Conservation (phyloP, 345 rosid species). For the Brassica nigra region DNA sequence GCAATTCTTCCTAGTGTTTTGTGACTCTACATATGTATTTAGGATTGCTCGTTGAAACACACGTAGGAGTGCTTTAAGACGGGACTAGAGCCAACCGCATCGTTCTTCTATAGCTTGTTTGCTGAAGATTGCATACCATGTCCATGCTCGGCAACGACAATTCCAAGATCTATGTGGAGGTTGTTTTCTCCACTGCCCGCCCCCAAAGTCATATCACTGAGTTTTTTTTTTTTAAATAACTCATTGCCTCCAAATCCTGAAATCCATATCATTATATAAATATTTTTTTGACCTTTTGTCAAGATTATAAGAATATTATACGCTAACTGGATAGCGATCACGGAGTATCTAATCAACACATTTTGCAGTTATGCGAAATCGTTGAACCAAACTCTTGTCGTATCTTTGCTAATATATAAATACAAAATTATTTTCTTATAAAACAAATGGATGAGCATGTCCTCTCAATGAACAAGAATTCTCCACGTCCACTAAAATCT, state of each 20-base stretch:
- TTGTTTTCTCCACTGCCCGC: neutral
- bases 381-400: slow-evolving; percentile 36
- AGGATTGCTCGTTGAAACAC: neutral
- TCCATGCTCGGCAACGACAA: neutral
- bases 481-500: slow-evolving; percentile 47
- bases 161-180: neutral
- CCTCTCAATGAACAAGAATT: slow-evolving; percentile 20
- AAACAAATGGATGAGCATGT: slow-evolving; percentile 19
- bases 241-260: neutral
- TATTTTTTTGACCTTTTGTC: neutral
- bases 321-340: slow-evolving; percentile 5
- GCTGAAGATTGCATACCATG: neutral
- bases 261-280: neutral
- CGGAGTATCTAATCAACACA: slow-evolving; percentile 6
- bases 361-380: slow-evolving; percentile 15
- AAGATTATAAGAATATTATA: neutral
- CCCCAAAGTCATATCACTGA: neutral
- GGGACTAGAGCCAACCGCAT: slow-evolving; percentile 1
- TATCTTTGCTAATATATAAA: slow-evolving; percentile 14
- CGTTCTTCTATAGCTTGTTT: neutral
- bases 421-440: slow-evolving; percentile 3
- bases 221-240: neutral
- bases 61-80: neutral
- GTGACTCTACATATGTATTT: neutral
- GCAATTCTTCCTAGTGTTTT: neutral